Evolutionary conservation across 495 filamentous ascomycete species (phyloP).

Genomic region (Aspergillus baeticus): DNA sequence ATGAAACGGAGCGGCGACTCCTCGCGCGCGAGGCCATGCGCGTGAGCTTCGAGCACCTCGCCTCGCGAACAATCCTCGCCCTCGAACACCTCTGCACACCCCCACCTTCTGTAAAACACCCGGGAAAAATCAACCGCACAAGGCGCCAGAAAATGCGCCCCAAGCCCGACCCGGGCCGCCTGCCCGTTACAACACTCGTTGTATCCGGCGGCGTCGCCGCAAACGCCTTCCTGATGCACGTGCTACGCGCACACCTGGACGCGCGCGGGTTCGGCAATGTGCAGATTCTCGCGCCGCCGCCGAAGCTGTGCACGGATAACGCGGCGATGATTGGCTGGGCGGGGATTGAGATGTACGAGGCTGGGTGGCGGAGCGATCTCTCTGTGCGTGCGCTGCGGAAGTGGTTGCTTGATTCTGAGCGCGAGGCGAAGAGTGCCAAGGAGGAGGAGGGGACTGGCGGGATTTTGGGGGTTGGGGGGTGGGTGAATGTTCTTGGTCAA

Average conservation of each 20-base stretch:
- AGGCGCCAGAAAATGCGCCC: conserved; percentile 19
- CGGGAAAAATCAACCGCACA: not conserved
- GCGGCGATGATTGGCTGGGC: conserved; percentile 99
- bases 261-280: conserved; percentile 61
- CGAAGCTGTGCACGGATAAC: conserved; percentile 83
- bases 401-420: conserved; percentile 72
- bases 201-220: conserved; percentile 87
- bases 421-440: conserved; percentile 48
- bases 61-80: conserved; percentile 65
- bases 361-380: conserved; percentile 65
- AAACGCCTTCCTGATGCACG: conserved; percentile 70
- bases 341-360: conserved; percentile 86
- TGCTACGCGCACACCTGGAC: conserved; percentile 63
- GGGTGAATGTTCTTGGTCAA: too few species aligned
- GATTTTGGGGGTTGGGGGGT: conserved; percentile 42
- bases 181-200: conserved; percentile 60
- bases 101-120: too few species aligned
- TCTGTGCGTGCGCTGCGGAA: conserved; percentile 59
- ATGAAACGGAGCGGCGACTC: conserved; percentile 49
- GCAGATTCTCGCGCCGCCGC: conserved; percentile 69
- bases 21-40: conserved; percentile 73
- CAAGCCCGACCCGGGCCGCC: not conserved
- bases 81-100: conserved; percentile 35
- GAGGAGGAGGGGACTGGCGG: conserved; percentile 54
- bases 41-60: conserved; percentile 86